A percentile compares a stretch with the other conserved stretches of the same genome.
Conservation (phyloP, 805 yeast species). For the Lipomyces oligophaga region DNA sequence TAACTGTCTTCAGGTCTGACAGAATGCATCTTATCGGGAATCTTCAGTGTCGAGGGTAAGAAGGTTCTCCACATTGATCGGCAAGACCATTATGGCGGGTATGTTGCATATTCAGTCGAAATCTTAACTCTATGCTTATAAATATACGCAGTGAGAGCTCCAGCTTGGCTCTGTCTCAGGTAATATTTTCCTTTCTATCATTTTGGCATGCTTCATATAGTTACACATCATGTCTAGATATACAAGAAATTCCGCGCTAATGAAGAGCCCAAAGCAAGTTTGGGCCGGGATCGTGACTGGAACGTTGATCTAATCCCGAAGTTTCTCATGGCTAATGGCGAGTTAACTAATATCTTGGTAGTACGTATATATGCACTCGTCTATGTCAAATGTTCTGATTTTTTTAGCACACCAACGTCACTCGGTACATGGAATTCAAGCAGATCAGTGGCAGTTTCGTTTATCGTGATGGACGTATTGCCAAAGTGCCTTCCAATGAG, state of each 20-base stretch:
- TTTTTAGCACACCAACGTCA: constrained; percentile 79
- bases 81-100: constrained; percentile 92
- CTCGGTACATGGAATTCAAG: constrained; percentile 92
- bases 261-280: constrained; percentile 55
- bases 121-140: background rate
- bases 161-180: constrained; percentile 65
- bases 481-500: constrained; percentile 92
- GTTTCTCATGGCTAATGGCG: constrained; percentile 96
- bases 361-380: constrained; percentile 7
- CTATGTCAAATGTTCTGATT: background rate
- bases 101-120: constrained; percentile 1
- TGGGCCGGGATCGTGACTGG: constrained; percentile 96
- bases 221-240: constrained; percentile 46
- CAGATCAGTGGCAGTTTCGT: constrained; percentile 96
- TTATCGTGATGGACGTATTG: constrained; percentile 81
- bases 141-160: constrained; percentile 57
- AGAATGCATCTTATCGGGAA: constrained; percentile 91
- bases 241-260: constrained; percentile 85
- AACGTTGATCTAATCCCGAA: constrained; percentile 96
- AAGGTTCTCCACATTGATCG: constrained; percentile 94
- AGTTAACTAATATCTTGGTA: constrained; percentile 87
- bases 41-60: constrained; percentile 95
- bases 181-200: constrained; percentile 27
- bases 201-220: too few relatives aligned
- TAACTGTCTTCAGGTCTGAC: constrained; percentile 67